These are phyloP conservation scores for Suillus luteus DNA, from an alignment of 768 basidiomycete genomes.

Conservation along the genomic window DNA sequence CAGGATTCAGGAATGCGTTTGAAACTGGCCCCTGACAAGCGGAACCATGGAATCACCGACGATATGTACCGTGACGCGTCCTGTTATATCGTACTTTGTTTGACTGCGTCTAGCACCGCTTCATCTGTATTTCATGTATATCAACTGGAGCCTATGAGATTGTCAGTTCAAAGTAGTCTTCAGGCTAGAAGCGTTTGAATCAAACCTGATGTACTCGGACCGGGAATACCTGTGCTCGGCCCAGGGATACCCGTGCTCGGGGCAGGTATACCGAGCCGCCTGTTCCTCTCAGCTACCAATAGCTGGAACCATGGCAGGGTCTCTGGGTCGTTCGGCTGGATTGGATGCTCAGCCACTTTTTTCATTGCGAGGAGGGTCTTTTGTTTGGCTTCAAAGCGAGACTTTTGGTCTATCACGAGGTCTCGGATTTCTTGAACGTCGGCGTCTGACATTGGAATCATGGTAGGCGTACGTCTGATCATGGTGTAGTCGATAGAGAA, in stretches of 20 bases:
- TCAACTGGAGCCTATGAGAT: slow-evolving; percentile 6
- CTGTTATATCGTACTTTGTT: not conserved
- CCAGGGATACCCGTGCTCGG: slow-evolving; percentile 11
- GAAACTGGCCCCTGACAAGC: slow-evolving; percentile 7
- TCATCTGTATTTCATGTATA: slow-evolving; percentile 6
- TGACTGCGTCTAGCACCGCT: slow-evolving; percentile 2
- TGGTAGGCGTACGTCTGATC: slow-evolving; percentile 78
- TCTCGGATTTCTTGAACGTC: slow-evolving; percentile 82
- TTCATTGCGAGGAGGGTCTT: slow-evolving; percentile 33
- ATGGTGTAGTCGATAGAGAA: slow-evolving; percentile 34
- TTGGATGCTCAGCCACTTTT: slow-evolving; percentile 39
- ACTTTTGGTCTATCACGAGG: slow-evolving; percentile 51
- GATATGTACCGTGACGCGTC: not conserved
- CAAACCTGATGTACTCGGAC: slow-evolving; percentile 26
- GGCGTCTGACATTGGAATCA: slow-evolving; percentile 72
- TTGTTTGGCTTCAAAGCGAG: slow-evolving; percentile 42
- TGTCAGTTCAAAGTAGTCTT: not conserved
- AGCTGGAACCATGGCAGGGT: slow-evolving; percentile 5
- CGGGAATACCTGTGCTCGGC: slow-evolving; percentile 5
- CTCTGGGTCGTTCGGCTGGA: not conserved
- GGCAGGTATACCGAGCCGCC: slow-evolving; percentile 27
- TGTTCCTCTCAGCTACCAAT: slow-evolving; percentile 22
- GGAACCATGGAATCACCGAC: too few relatives aligned
- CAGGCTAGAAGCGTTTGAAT: not conserved
- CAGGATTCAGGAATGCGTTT: slow-evolving; percentile 18